phyloP scores from a whole-genome alignment of 129 eudicot genomes.

The Centrapalus pauciflorus region DNA sequence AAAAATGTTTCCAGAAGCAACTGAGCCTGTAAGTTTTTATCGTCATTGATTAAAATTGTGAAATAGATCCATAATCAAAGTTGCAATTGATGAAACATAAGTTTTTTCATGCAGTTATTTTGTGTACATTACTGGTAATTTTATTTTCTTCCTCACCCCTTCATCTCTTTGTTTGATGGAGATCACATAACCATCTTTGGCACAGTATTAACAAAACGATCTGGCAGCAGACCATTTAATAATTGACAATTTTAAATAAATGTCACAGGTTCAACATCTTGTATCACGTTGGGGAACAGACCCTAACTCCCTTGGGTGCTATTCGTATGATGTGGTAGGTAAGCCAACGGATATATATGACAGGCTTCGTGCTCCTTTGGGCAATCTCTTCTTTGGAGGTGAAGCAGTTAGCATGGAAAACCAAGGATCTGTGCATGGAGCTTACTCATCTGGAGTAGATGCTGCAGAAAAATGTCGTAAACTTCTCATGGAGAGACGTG shows the following conservation, averaged over 20 bases:
- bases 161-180: too few relatives aligned
- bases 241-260: neutral
- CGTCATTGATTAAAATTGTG: neutral
- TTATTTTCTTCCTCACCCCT: too few relatives aligned
- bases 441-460: slow-evolving; percentile 70
- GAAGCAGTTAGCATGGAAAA: slow-evolving; percentile 96
- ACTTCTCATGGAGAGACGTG: slow-evolving; percentile 55
- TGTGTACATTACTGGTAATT: too few relatives aligned
- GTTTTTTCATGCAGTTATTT: too few relatives aligned
- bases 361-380: slow-evolving; percentile 76
- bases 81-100: neutral
- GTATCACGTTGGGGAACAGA: slow-evolving; percentile 91
- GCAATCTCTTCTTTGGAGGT: slow-evolving; percentile 88
- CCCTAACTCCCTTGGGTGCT: slow-evolving; percentile 77
- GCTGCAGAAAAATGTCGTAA: slow-evolving; percentile 76
- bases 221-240: neutral
- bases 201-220: too few relatives aligned
- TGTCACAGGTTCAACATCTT: slow-evolving; percentile 67
- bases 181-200: too few relatives aligned
- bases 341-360: slow-evolving; percentile 85
- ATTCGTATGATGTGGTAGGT: slow-evolving; percentile 87
- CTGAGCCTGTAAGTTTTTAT: slow-evolving; percentile 66
- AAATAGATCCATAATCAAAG: neutral
- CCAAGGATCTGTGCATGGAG: slow-evolving; percentile 98
- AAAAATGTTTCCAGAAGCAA: slow-evolving; percentile 80